Percentiles rank a stretch among this genome's conserved stretches.
phyloP scores from a whole-genome alignment of 306 rosid species.

The Casuarina equisetifolia region DNA sequence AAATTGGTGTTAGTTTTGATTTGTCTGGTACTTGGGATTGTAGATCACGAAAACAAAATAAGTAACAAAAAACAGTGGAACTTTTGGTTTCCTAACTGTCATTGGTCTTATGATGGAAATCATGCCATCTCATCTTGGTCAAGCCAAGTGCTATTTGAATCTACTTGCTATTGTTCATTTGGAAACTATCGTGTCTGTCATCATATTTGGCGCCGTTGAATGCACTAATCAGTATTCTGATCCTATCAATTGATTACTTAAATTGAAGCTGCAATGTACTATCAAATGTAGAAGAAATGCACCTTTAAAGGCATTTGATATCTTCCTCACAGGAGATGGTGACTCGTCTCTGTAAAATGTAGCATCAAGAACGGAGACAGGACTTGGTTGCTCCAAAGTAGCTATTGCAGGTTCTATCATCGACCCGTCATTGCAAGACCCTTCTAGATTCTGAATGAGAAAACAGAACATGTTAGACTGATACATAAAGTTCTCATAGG shows the following conservation, averaged over 20 bases:
- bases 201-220: background rate
- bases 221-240: slow-evolving; percentile 3
- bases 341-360: slow-evolving; percentile 83
- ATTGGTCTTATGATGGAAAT: background rate
- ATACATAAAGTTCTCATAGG: slow-evolving; percentile 14
- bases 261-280: slow-evolving; percentile 3
- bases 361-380: slow-evolving; percentile 89
- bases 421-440: slow-evolving; percentile 33
- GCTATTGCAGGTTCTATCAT: slow-evolving; percentile 40
- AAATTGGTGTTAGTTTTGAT: background rate
- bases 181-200: background rate
- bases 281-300: slow-evolving; percentile 30
- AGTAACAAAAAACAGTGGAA: background rate
- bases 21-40: background rate
- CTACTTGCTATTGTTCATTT: background rate
- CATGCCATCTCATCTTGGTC: background rate
- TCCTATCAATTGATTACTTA: background rate
- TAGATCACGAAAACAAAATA: background rate
- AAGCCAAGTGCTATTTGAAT: background rate
- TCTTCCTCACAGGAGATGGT: slow-evolving; percentile 87
- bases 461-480: slow-evolving; percentile 22
- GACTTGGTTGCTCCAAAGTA: slow-evolving; percentile 80
- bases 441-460: slow-evolving; percentile 48
- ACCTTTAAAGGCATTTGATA: slow-evolving; percentile 56
- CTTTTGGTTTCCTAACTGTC: background rate